These are phyloP conservation scores for Penicillium fuscoglaucum DNA, from an alignment of 2,329 filamentous ascomycete species.

Conservation along the genomic window DNA sequence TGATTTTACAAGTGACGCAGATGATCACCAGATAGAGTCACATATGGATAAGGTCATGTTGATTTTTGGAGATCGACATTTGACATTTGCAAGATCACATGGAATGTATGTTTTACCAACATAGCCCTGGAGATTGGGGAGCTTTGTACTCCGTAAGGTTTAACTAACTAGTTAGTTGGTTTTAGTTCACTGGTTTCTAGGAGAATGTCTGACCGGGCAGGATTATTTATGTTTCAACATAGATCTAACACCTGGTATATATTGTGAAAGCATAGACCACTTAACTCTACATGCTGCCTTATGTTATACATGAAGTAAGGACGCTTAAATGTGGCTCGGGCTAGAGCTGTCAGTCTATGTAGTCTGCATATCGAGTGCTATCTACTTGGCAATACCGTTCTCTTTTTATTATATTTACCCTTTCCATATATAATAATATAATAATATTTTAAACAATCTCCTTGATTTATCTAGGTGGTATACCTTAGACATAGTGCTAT, in stretches of 20 bases:
- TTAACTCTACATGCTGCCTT: neutral
- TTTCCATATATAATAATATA: no score
- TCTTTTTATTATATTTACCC: no score
- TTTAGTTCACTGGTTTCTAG: no score
- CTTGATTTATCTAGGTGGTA: no score
- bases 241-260: neutral
- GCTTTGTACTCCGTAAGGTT: no score
- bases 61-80: neutral
- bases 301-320: constrained; percentile 1
- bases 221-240: neutral
- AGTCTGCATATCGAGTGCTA: neutral
- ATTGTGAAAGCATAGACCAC: neutral
- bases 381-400: neutral
- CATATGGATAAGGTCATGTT: neutral
- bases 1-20: constrained; percentile 19
- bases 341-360: neutral
- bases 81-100: neutral
- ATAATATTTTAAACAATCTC: no score
- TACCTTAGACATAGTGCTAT: no score
- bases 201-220: no score
- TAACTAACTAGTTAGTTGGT: no score
- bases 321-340: neutral
- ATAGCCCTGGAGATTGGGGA: no score
- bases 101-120: neutral
- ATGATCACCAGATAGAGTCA: constrained; percentile 23